phyloP scores from a whole-genome alignment of 2,329 filamentous ascomycete genomes.

The Leptographium radiaticola region DNA sequence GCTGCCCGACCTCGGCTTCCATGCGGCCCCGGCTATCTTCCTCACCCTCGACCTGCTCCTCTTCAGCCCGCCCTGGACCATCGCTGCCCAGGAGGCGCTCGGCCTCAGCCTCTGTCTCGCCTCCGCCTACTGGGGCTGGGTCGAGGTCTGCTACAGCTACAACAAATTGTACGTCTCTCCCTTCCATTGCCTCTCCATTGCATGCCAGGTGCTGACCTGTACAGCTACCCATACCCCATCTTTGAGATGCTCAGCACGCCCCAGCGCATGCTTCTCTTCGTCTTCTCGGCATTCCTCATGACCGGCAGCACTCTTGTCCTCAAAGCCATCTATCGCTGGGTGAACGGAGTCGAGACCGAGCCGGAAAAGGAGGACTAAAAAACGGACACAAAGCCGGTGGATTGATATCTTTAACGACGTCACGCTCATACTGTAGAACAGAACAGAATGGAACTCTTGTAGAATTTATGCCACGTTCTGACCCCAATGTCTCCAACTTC shows the following conservation, averaged over 20 bases:
- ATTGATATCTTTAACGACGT: too few relatives aligned
- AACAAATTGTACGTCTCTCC: conserved; percentile 47
- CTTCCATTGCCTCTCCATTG: not conserved
- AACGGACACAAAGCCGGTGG: too few relatives aligned
- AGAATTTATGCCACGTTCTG: too few relatives aligned
- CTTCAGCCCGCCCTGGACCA: conserved; percentile 60
- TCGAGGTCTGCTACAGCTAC: conserved; percentile 55
- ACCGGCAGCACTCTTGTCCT: conserved; percentile 54
- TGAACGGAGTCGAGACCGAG: conserved; percentile 42
- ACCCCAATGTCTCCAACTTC: too few relatives aligned
- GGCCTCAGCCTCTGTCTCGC: conserved; percentile 44
- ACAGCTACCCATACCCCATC: conserved; percentile 75
- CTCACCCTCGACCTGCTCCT: conserved; percentile 53
- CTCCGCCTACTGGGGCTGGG: conserved; percentile 63
- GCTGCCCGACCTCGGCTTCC: conserved; percentile 47
- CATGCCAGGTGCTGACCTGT: not conserved
- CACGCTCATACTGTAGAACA: too few relatives aligned
- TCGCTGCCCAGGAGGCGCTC: conserved; percentile 46
- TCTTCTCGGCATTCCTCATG: conserved; percentile 57
- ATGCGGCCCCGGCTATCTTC: conserved; percentile 52
- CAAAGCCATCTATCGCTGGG: conserved; percentile 53
- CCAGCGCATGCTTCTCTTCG: conserved; percentile 58
- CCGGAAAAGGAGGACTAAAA: not conserved
- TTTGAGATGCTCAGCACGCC: conserved; percentile 54
- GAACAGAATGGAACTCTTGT: too few relatives aligned